A percentile compares a stretch with the other conserved stretches of the same genome.
Evolutionary conservation across 306 rosid genomes (phyloP).

Genomic region (Cucurbita moschata): DNA sequence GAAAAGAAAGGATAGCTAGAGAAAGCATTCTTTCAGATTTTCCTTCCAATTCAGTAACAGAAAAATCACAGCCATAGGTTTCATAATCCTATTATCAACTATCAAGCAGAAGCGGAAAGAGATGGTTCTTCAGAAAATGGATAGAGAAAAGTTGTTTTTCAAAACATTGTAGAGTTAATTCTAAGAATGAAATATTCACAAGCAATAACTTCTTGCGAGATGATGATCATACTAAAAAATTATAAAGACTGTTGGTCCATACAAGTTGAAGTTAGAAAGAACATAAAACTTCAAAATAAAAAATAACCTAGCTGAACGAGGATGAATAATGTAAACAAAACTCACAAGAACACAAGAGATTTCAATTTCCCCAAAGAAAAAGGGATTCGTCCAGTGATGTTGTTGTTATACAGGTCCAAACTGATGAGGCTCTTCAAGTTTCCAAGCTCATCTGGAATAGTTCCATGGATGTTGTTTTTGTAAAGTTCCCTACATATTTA

Average conservation of each 20-base stretch:
- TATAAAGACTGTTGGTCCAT: not conserved
- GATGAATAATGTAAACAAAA: not conserved
- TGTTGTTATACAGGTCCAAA: constrained; percentile 86
- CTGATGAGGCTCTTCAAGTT: constrained; percentile 74
- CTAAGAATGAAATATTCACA: too few relatives aligned
- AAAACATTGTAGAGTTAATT: too few relatives aligned
- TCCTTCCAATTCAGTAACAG: not conserved
- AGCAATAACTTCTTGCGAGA: not conserved
- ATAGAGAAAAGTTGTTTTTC: too few relatives aligned
- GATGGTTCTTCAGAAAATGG: not conserved
- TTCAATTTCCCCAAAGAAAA: constrained; percentile 65
- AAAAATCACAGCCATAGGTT: not conserved
- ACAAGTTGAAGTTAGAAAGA: not conserved
- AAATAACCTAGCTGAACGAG: not conserved
- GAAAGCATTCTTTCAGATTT: not conserved
- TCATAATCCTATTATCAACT: not conserved
- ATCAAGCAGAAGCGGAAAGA: not conserved
- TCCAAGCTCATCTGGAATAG: constrained; percentile 77
- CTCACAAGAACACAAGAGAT: constrained; percentile 91
- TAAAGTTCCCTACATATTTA: constrained; percentile 57
- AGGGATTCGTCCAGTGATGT: constrained; percentile 71
- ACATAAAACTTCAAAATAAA: not conserved
- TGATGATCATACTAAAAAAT: not conserved
- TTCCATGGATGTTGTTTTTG: constrained; percentile 84
- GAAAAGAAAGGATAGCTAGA: not conserved